phyloP scores from a whole-genome alignment of 2,329 filamentous ascomycete genomes.

The Kalaharituber pfeilii region DNA sequence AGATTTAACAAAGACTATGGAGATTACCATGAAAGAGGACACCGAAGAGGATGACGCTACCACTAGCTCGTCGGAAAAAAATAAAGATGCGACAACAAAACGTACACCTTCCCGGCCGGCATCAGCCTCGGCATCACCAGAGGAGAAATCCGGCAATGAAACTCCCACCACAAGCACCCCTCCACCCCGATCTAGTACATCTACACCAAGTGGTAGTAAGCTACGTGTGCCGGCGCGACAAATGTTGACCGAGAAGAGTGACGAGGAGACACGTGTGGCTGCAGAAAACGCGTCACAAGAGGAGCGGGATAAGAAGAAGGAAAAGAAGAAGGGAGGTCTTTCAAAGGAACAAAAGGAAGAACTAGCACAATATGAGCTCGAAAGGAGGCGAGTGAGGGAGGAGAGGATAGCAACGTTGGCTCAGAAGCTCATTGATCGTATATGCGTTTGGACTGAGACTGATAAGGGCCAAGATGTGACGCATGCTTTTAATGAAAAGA shows the following conservation, averaged over 20 bases:
- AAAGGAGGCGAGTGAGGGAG: slow-evolving; percentile 66
- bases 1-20: slow-evolving; percentile 94
- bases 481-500: slow-evolving; percentile 81
- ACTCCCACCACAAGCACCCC: slow-evolving; percentile 28
- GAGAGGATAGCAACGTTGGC: slow-evolving; percentile 74
- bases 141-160: background rate
- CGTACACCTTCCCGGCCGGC: slow-evolving; percentile 22
- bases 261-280: slow-evolving; percentile 52
- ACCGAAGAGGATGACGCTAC: slow-evolving; percentile 26
- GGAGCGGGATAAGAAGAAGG: slow-evolving; percentile 52
- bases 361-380: slow-evolving; percentile 69
- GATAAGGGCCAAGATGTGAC: slow-evolving; percentile 79
- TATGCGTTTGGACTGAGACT: slow-evolving; percentile 93
- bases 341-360: slow-evolving; percentile 88
- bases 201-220: slow-evolving; percentile 30
- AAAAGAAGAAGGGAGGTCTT: slow-evolving; percentile 76
- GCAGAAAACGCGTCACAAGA: slow-evolving; percentile 50
- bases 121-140: slow-evolving; percentile 22
- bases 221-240: slow-evolving; percentile 10
- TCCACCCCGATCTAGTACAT: slow-evolving; percentile 27
- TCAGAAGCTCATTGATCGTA: slow-evolving; percentile 71
- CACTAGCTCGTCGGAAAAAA: slow-evolving; percentile 13
- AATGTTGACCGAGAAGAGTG: slow-evolving; percentile 54
- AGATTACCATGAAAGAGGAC: slow-evolving; percentile 68
- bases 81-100: slow-evolving; percentile 2